A percentile compares a stretch with the other conserved stretches of the same genome.
Conservation (phyloP, 2,329 filamentous ascomycete genomes). For the Neonectria ditissima region DNA sequence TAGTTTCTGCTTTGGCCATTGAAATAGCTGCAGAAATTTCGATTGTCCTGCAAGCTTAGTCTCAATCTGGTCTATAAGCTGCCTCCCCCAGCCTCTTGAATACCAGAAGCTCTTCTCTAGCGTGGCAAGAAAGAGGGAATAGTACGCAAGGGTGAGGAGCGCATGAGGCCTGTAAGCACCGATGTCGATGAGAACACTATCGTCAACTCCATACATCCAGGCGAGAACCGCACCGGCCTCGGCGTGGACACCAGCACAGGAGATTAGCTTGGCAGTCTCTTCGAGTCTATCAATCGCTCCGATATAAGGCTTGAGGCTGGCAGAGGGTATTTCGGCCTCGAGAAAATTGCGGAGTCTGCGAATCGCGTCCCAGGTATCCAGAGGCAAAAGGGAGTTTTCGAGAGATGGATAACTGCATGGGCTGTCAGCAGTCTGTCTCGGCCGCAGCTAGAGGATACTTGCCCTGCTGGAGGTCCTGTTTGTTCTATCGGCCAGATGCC, state of each 20-base stretch:
- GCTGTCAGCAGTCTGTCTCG: neutral
- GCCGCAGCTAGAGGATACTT: neutral
- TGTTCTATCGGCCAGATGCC: constrained; percentile 33
- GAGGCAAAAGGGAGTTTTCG: constrained; percentile 34
- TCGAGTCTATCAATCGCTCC: constrained; percentile 35
- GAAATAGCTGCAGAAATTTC: constrained; percentile 35
- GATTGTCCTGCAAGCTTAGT: constrained; percentile 27
- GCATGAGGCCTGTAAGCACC: constrained; percentile 38
- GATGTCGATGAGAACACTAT: constrained; percentile 45
- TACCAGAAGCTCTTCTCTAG: constrained; percentile 46
- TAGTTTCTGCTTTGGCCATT: constrained; percentile 42
- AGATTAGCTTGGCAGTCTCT: constrained; percentile 33
- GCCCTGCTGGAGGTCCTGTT: constrained; percentile 8
- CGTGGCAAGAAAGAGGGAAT: constrained; percentile 39
- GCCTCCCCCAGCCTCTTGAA: constrained; percentile 41
- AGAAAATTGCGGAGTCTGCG: constrained; percentile 37
- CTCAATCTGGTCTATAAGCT: constrained; percentile 39
- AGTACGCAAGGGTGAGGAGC: constrained; percentile 44
- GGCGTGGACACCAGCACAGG: constrained; percentile 38
- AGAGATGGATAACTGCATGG: constrained; percentile 30
- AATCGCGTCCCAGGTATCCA: constrained; percentile 39
- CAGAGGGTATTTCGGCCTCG: constrained; percentile 36
- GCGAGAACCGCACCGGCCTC: constrained; percentile 39
- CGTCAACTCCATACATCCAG: constrained; percentile 44
- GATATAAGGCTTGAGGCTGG: constrained; percentile 34